Evolutionary conservation across 176 grass and related monocot species (phyloP).

Genomic region (Cymbopogon citratus): DNA sequence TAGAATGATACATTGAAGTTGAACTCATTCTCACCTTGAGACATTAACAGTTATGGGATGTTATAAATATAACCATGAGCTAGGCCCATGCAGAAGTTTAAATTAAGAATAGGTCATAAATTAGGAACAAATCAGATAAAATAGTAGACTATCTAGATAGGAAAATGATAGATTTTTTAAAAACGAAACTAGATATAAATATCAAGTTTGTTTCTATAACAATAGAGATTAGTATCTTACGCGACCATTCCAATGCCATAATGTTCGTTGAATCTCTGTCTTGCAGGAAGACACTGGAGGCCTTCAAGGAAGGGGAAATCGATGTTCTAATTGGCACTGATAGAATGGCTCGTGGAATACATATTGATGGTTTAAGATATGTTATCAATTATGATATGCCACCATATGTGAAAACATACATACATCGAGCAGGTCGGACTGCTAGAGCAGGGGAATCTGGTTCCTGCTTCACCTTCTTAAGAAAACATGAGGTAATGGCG

Average conservation of each 20-base stretch:
- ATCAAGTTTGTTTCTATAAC: background rate
- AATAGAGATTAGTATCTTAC: background rate
- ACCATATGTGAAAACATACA: constrained; percentile 73
- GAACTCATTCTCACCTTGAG: constrained; percentile 10
- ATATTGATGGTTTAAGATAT: constrained; percentile 88
- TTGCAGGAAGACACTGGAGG: constrained; percentile 73
- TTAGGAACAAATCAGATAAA: background rate
- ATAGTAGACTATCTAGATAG: background rate
- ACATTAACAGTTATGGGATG: background rate
- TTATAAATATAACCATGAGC: too few species aligned
- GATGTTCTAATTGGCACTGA: constrained; percentile 89
- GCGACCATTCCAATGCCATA: background rate
- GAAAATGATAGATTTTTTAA: background rate
- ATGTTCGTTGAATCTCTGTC: background rate
- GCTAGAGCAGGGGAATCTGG: constrained; percentile 74
- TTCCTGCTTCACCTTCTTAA: constrained; percentile 85
- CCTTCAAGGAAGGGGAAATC: constrained; percentile 77
- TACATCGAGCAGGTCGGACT: constrained; percentile 88
- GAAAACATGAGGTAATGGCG: constrained; percentile 94
- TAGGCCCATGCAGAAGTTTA: too few species aligned
- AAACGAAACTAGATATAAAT: background rate
- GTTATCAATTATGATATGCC: constrained; percentile 95
- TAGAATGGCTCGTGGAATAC: constrained; percentile 97
- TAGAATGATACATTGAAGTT: background rate
- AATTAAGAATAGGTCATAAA: background rate